These are phyloP conservation scores for Suhomyces anneliseae DNA, from an alignment of 1,139 yeast genomes.

Conservation along the genomic window DNA sequence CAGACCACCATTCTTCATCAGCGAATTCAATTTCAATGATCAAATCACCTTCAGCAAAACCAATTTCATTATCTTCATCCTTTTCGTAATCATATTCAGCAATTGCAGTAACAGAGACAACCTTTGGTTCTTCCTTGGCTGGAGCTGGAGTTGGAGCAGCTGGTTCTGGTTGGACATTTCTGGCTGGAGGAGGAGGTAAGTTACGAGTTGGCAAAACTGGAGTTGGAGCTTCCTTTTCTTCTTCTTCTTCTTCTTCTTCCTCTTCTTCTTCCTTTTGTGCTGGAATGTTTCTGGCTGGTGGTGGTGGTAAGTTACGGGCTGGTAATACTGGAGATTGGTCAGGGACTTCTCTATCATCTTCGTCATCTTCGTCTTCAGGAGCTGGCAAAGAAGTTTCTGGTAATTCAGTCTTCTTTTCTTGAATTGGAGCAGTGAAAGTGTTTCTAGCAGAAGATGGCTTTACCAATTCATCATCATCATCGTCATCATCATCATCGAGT, in stretches of 20 bases:
- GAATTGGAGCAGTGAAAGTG: constrained; percentile 3
- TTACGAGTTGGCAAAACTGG: constrained; percentile 25
- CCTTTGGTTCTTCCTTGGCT: constrained; percentile 10
- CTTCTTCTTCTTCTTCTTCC: constrained; percentile 21
- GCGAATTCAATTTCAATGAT: constrained; percentile 66
- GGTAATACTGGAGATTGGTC: constrained; percentile 24
- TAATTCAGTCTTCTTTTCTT: not conserved
- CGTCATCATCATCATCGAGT: constrained; percentile 22
- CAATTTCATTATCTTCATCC: constrained; percentile 75
- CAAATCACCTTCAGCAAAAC: constrained; percentile 62
- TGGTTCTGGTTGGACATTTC: constrained; percentile 11
- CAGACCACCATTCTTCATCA: constrained; percentile 85
- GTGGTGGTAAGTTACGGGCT: constrained; percentile 22
- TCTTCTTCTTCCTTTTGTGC: constrained; percentile 17
- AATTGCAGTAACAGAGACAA: constrained; percentile 41
- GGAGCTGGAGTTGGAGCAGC: constrained; percentile 12
- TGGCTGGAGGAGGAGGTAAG: constrained; percentile 19
- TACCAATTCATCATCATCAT: constrained; percentile 19
- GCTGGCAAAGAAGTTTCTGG: constrained; percentile 6
- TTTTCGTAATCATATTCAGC: constrained; percentile 70
- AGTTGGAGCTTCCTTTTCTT: constrained; percentile 18
- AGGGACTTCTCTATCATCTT: constrained; percentile 16
- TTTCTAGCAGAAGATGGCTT: constrained; percentile 7
- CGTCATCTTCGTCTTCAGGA: constrained; percentile 22
- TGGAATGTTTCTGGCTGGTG: constrained; percentile 14